phyloP scores from a whole-genome alignment of 2,329 filamentous ascomycete species.

The Aspergillus pseudoviridinutans region DNA sequence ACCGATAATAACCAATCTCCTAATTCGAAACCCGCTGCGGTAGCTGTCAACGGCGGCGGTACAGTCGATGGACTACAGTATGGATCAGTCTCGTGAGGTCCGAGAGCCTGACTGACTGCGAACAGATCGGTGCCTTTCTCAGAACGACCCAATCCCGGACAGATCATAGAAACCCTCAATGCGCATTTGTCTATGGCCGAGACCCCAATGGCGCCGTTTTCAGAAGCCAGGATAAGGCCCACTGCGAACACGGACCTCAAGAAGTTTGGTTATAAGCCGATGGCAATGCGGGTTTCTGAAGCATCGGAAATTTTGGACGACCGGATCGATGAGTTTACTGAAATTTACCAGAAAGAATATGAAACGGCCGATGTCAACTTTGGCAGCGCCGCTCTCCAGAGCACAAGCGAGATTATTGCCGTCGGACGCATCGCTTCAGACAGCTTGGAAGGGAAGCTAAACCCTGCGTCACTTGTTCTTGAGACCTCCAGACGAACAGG shows the following conservation, averaged over 20 bases:
- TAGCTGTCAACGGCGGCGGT: slow-evolving; percentile 30
- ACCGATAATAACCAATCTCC: slow-evolving; percentile 50
- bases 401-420: slow-evolving; percentile 80
- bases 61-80: slow-evolving; percentile 35
- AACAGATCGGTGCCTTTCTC: slow-evolving; percentile 62
- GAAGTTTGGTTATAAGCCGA: slow-evolving; percentile 85
- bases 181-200: slow-evolving; percentile 64
- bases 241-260: slow-evolving; percentile 84
- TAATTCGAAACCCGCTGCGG: slow-evolving; percentile 35
- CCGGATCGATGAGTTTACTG: slow-evolving; percentile 83
- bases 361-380: slow-evolving; percentile 74
- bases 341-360: slow-evolving; percentile 70
- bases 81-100: slow-evolving; percentile 12
- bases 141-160: slow-evolving; percentile 73
- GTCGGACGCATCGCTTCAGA: slow-evolving; percentile 91
- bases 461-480: slow-evolving; percentile 76
- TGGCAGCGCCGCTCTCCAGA: slow-evolving; percentile 79
- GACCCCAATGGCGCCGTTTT: slow-evolving; percentile 65
- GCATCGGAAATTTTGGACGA: slow-evolving; percentile 92
- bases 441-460: slow-evolving; percentile 76
- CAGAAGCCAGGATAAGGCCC: slow-evolving; percentile 75
- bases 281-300: slow-evolving; percentile 92
- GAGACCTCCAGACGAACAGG: slow-evolving; percentile 84
- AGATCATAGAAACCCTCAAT: slow-evolving; percentile 80
- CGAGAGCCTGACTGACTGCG: slow-evolving; percentile 9